phyloP scores from a whole-genome alignment of 495 filamentous ascomycete genomes.

The Sordaria brevicollis region DNA sequence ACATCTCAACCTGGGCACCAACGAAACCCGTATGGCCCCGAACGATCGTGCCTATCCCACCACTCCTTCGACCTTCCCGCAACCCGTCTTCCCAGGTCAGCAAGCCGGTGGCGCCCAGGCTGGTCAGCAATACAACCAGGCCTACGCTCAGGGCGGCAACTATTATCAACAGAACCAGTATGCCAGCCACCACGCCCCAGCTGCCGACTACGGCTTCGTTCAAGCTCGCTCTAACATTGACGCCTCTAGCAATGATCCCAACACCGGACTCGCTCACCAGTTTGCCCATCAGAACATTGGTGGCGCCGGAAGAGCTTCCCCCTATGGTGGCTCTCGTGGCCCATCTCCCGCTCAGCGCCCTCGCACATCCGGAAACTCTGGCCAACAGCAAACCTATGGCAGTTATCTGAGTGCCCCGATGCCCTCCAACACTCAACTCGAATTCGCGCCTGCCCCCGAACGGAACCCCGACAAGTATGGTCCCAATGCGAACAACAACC shows the following conservation, averaged over 20 bases:
- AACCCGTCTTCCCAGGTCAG: conserved; percentile 57
- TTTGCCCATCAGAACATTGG: conserved; percentile 96
- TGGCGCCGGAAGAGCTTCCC: conserved; percentile 50
- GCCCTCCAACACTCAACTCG: conserved; percentile 36
- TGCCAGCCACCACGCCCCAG: conserved; percentile 18
- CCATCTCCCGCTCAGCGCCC: conserved; percentile 64
- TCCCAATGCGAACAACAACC: conserved; percentile 48
- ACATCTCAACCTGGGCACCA: conserved; percentile 61
- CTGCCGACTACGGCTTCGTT: conserved; percentile 32
- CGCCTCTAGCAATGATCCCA: conserved; percentile 53
- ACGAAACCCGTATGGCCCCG: conserved; percentile 53
- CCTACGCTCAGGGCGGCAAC: conserved; percentile 14
- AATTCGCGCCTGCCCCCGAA: conserved; percentile 53
- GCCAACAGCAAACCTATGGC: conserved; percentile 47
- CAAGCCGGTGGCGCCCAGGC: conserved; percentile 16
- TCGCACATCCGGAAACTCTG: conserved; percentile 61
- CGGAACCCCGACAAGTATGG: conserved; percentile 69
- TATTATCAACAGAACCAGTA: conserved; percentile 30
- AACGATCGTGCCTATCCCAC: conserved; percentile 86
- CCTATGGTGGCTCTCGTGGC: conserved; percentile 52
- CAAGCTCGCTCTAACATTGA: conserved; percentile 48
- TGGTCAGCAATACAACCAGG: conserved; percentile 36
- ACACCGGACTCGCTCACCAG: conserved; percentile 83
- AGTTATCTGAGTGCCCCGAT: conserved; percentile 55
- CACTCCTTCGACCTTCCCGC: conserved; percentile 91